phyloP scores from a whole-genome alignment of 2,329 filamentous ascomycete species.

The Drechslerella coelobrocha region DNA sequence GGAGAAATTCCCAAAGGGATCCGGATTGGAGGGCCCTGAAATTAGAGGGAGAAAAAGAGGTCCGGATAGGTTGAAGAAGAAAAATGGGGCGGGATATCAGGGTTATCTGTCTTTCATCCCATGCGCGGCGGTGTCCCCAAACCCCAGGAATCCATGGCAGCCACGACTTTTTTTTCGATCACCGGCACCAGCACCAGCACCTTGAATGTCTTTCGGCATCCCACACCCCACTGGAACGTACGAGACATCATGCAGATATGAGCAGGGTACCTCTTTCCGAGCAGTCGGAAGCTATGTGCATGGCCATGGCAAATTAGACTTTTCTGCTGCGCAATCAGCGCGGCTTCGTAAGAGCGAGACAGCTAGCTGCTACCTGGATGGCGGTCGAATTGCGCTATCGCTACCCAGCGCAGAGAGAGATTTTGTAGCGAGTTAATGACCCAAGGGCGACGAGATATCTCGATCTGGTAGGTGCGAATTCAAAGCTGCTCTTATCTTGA shows the following conservation, averaged over 20 bases:
- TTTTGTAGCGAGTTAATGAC: too few relatives aligned
- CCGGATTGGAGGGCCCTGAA: constrained; percentile 26
- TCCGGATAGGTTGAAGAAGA: neutral
- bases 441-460: too few relatives aligned
- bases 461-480: too few relatives aligned
- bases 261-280: constrained; percentile 33
- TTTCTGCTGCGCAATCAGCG: neutral
- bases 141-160: constrained; percentile 29
- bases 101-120: constrained; percentile 18
- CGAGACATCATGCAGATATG: constrained; percentile 27
- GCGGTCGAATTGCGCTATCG: constrained; percentile 37
- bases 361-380: too few relatives aligned
- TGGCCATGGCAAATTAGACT: constrained; percentile 12
- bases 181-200: too few relatives aligned
- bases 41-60: neutral
- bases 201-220: constrained; percentile 17
- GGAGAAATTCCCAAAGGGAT: neutral
- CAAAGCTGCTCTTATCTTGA: too few relatives aligned
- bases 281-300: constrained; percentile 28
- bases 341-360: too few relatives aligned
- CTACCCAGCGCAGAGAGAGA: too few relatives aligned
- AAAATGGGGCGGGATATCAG: constrained; percentile 14
- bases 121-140: neutral
- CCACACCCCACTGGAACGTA: constrained; percentile 28
- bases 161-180: too few relatives aligned